Conservation (phyloP, 345 rosid species). For the Erodium maritimum region DNA sequence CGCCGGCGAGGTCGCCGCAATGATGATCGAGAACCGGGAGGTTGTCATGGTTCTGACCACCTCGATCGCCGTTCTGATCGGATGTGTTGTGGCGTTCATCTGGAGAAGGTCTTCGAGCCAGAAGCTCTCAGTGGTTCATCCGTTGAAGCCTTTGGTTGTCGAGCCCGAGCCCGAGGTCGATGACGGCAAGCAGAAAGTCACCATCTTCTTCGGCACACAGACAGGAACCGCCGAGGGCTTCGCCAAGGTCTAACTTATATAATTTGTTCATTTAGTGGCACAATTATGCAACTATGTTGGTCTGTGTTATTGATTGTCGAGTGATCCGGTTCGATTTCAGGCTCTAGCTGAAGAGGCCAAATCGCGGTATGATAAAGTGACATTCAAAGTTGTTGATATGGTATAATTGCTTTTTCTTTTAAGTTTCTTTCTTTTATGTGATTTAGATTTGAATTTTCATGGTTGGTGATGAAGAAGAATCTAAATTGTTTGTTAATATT, state of each 20-base stretch:
- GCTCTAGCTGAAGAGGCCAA: constrained; percentile 80
- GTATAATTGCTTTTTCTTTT: constrained; percentile 23
- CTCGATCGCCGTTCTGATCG: constrained; percentile 75
- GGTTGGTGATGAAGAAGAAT: not conserved
- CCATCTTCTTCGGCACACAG: constrained; percentile 85
- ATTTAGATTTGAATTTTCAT: not conserved
- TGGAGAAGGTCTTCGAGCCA: constrained; percentile 59
- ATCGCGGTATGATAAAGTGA: constrained; percentile 71
- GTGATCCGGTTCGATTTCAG: constrained; percentile 10
- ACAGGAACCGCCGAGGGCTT: constrained; percentile 98
- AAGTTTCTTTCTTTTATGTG: not conserved
- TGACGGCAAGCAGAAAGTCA: constrained; percentile 64
- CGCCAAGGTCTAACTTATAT: constrained; percentile 50
- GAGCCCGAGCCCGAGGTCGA: constrained; percentile 51
- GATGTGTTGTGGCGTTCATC: constrained; percentile 66
- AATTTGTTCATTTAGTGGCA: not conserved
- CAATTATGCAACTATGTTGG: not conserved
- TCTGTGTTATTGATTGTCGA: not conserved
- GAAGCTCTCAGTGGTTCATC: constrained; percentile 28
- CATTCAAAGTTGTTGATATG: constrained; percentile 75
- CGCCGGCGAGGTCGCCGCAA: constrained; percentile 32
- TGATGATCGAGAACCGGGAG: constrained; percentile 63
- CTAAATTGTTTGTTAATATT: not conserved
- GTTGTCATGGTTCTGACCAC: constrained; percentile 66
- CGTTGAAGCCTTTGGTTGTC: constrained; percentile 45